Evolutionary conservation across 2,329 filamentous ascomycete genomes (phyloP), one percentile per base, ranked within the genome.

Genomic region (Fusarium sterilihyphosum): DNA sequence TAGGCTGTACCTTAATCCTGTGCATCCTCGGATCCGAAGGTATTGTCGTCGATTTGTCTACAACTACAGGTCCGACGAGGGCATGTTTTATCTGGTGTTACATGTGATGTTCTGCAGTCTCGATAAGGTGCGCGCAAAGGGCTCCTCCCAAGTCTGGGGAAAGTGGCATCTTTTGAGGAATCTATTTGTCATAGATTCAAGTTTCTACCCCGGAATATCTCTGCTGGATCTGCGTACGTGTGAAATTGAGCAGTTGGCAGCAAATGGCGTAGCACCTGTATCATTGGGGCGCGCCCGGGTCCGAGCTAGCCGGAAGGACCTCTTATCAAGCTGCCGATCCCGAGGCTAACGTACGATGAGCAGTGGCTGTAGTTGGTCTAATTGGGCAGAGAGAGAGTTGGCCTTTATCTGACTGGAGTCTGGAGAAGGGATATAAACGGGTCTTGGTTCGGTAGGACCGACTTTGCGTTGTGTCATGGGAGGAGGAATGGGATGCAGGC

Each of bases 171-270:
- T 49, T 60, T 44, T 61, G 67, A 61, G 54, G 43, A 71, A 71
- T 60, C 67, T 66, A 71, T 71, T 71, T 71, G 68, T 70, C 67
- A 70, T 70, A 71, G 67, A 71, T 70, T 70, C 67, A 50, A 43
- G 13, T 69, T 47, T 41, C 26, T 60, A 71, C 67, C 68, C 67
- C 68, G 37, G 61, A 61, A 54, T 70, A 58, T 71, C 61, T 67
- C 17, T 65, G 59, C 44, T 54, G 62, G 61, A 56, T 71, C 52
- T 33, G 43, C 33, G 18, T 49, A 5, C 52, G 35, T 56, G 52
- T 41, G 52, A 56, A 56, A 41, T 56, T 56, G 52, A 41, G 52
- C 52, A 59, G 29, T 57, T 18, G 40, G 38, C 26, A 61, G 35
- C 40, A 59, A 60, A 67, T 70, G 37, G 67, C 61, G 53, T 52